Percentiles rank a stretch among this genome's conserved stretches.
Evolutionary conservation across 129 eudicot species (phyloP).

Genomic region (Centella asiatica): DNA sequence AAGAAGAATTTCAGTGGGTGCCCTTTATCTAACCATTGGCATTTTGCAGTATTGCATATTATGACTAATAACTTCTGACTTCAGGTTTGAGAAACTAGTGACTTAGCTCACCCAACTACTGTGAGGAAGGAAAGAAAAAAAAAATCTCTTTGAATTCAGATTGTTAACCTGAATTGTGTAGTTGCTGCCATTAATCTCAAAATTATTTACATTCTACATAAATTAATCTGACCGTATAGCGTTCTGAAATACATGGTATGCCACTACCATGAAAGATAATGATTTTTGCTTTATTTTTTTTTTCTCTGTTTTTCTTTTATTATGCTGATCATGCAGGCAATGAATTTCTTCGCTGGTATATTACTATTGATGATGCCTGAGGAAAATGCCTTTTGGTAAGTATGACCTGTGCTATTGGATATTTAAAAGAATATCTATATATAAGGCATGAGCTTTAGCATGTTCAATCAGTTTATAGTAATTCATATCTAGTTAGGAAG

Average conservation of each 20-base stretch:
- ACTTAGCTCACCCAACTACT: too few relatives aligned
- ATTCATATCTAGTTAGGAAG: too few relatives aligned
- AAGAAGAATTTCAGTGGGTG: too few relatives aligned
- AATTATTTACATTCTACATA: not conserved
- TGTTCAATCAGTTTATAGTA: too few relatives aligned
- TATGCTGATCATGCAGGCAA: slow-evolving; percentile 51
- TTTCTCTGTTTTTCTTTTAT: slow-evolving; percentile 1
- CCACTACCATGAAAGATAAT: not conserved
- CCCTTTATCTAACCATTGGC: not conserved
- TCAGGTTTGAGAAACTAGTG: too few relatives aligned
- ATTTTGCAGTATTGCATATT: too few relatives aligned
- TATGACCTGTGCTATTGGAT: slow-evolving; percentile 2
- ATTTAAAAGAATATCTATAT: not conserved
- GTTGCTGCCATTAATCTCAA: not conserved
- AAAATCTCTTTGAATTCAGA: not conserved
- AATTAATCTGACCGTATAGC: not conserved
- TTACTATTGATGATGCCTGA: slow-evolving; percentile 97
- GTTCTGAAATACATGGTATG: not conserved
- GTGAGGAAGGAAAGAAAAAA: not conserved
- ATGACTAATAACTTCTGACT: too few relatives aligned
- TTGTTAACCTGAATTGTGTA: not conserved
- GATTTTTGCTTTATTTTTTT: not conserved
- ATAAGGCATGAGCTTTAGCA: not conserved
- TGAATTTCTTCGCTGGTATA: slow-evolving; percentile 96
- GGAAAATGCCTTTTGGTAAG: slow-evolving; percentile 98